These are phyloP conservation scores for Tulasnella calospora DNA, from an alignment of 768 basidiomycete species.

Conservation along the genomic window DNA sequence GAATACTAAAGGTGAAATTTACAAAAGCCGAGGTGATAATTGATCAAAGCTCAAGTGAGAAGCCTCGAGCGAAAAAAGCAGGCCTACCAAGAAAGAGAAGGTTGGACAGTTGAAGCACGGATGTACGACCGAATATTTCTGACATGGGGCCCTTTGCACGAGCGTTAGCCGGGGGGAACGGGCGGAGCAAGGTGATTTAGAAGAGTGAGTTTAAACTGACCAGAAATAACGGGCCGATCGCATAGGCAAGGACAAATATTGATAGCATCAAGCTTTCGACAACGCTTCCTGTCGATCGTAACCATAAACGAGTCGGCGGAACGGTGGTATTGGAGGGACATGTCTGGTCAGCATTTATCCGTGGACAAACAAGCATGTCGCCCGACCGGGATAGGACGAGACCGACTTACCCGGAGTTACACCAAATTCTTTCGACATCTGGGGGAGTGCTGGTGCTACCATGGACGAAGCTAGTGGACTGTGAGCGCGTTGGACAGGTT, in stretches of 20 bases:
- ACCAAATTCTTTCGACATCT: conserved; percentile 51
- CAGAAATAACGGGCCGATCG: conserved; percentile 37
- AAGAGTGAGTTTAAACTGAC: not conserved
- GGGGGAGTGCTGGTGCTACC: conserved; percentile 56
- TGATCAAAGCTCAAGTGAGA: too few relatives aligned
- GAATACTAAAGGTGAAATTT: conserved; percentile 19
- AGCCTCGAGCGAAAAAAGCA: too few relatives aligned
- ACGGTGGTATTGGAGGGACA: not conserved
- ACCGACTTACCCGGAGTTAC: conserved; percentile 38
- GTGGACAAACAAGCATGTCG: too few relatives aligned
- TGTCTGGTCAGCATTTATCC: not conserved
- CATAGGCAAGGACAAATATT: conserved; percentile 56
- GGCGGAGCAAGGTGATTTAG: not conserved
- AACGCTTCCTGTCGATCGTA: conserved; percentile 34
- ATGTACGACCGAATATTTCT: conserved; percentile 65
- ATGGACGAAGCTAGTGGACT: conserved; percentile 67
- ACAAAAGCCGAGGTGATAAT: not conserved
- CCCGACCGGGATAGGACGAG: not conserved
- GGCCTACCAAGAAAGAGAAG: conserved; percentile 57
- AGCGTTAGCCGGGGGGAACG: conserved; percentile 1
- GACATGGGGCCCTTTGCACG: conserved; percentile 51
- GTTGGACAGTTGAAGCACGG: conserved; percentile 58
- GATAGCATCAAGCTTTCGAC: conserved; percentile 56
- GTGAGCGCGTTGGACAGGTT: not conserved
- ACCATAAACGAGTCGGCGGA: not conserved